Conservation (phyloP, 305 asterid species). For the Fraxinus latifolia region DNA sequence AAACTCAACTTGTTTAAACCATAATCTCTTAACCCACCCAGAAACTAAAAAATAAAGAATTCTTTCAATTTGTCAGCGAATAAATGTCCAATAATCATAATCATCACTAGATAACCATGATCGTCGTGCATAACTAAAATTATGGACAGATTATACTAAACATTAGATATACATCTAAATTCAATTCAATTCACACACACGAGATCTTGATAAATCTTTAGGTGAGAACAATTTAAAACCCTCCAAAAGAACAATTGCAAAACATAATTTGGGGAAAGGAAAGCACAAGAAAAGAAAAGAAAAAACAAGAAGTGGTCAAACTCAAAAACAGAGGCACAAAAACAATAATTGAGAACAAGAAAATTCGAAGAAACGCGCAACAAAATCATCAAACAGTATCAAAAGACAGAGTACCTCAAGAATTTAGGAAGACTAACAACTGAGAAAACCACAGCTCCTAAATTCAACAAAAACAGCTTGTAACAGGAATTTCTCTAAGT, state of each 20-base stretch:
- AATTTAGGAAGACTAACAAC: not conserved
- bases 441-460: not conserved
- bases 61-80: not conserved
- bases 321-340: conserved; percentile 16
- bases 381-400: not conserved
- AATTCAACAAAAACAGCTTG: not conserved
- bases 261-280: not conserved
- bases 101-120: not conserved
- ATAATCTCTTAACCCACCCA: not conserved
- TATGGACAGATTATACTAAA: not conserved
- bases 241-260: not conserved
- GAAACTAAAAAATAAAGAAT: not conserved
- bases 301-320: conserved; percentile 4
- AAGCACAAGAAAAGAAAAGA: not conserved
- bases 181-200: not conserved
- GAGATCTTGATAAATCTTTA: not conserved
- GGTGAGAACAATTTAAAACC: not conserved
- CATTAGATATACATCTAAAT: not conserved
- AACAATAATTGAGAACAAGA: not conserved
- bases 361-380: not conserved
- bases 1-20: not conserved
- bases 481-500: not conserved
- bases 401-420: conserved; percentile 37
- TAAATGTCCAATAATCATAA: not conserved
- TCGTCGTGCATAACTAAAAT: not conserved